Conservation (phyloP, 345 rosid species). For the Linum tenue region DNA sequence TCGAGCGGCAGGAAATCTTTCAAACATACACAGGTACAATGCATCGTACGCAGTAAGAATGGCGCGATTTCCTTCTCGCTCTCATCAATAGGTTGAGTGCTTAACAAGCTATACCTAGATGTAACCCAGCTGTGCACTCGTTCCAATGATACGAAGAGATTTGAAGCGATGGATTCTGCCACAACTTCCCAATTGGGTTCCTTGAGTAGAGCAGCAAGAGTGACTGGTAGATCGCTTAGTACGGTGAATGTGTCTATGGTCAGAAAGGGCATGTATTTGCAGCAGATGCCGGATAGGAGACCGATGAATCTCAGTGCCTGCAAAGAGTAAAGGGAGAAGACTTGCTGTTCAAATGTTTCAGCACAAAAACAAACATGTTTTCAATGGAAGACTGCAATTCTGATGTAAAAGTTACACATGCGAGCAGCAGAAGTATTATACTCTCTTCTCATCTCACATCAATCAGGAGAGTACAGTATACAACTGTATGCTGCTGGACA, state of each 20-base stretch:
- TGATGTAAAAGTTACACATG: background rate
- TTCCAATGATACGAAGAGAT: slow-evolving; percentile 53
- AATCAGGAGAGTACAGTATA: too few relatives aligned
- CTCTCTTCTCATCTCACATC: too few relatives aligned
- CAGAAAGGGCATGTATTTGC: slow-evolving; percentile 30
- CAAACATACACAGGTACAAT: slow-evolving; percentile 41
- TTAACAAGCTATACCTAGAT: slow-evolving; percentile 10
- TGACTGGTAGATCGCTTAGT: slow-evolving; percentile 61
- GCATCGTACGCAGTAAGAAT: slow-evolving; percentile 43
- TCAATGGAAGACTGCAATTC: too few relatives aligned
- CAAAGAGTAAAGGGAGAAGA: slow-evolving; percentile 4
- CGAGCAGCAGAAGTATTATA: background rate
- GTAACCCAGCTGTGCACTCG: slow-evolving; percentile 48
- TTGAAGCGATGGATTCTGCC: slow-evolving; percentile 39
- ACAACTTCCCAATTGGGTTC: slow-evolving; percentile 49
- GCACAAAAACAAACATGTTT: background rate
- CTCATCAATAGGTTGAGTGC: slow-evolving; percentile 26
- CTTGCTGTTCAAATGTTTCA: background rate
- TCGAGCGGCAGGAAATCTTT: slow-evolving; percentile 57
- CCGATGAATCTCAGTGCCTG: slow-evolving; percentile 69
- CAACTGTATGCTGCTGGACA: background rate
- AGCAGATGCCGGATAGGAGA: slow-evolving; percentile 69
- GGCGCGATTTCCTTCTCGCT: slow-evolving; percentile 35
- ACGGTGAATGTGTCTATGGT: slow-evolving; percentile 45
- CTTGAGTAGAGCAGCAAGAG: slow-evolving; percentile 51